Evolutionary conservation across 2,329 filamentous ascomycete species (phyloP).

Genomic region (Ascosphaera aggregata): DNA sequence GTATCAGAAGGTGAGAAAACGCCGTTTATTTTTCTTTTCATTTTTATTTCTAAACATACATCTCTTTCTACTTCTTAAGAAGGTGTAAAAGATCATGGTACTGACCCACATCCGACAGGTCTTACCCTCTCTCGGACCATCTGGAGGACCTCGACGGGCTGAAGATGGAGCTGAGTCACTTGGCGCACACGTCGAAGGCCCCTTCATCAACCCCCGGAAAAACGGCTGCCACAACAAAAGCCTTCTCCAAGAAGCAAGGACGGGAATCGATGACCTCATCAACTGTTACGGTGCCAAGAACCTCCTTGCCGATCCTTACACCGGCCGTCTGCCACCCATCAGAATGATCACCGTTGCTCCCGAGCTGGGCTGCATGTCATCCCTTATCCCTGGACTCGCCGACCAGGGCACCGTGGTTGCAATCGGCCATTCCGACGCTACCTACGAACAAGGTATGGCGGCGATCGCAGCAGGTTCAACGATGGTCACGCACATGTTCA

Average conservation of each 20-base stretch:
- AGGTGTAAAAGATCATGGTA: neutral
- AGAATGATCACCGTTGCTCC: slow-evolving; percentile 74
- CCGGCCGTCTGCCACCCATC: slow-evolving; percentile 22
- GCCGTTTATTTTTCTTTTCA: too few relatives aligned
- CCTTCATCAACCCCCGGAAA: slow-evolving; percentile 60
- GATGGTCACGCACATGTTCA: slow-evolving; percentile 89
- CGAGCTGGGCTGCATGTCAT: slow-evolving; percentile 49
- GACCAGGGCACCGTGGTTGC: slow-evolving; percentile 48
- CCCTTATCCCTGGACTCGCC: slow-evolving; percentile 42
- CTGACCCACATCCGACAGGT: neutral
- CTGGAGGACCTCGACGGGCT: slow-evolving; percentile 34
- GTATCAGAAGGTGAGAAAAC: slow-evolving; percentile 52
- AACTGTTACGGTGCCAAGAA: slow-evolving; percentile 42
- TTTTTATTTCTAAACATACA: too few relatives aligned
- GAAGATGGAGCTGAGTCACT: slow-evolving; percentile 60
- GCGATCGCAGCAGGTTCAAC: slow-evolving; percentile 53
- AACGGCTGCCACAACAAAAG: slow-evolving; percentile 66
- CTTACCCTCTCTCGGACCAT: slow-evolving; percentile 44
- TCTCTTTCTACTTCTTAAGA: too few relatives aligned
- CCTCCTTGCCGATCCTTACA: slow-evolving; percentile 17
- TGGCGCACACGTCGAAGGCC: slow-evolving; percentile 77
- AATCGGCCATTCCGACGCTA: slow-evolving; percentile 70
- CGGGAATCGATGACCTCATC: slow-evolving; percentile 34
- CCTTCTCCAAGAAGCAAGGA: slow-evolving; percentile 39
- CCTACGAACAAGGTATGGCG: slow-evolving; percentile 54